Conservation (phyloP, 2,329 filamentous ascomycete genomes). For the Penicillium capsulatum region DNA sequence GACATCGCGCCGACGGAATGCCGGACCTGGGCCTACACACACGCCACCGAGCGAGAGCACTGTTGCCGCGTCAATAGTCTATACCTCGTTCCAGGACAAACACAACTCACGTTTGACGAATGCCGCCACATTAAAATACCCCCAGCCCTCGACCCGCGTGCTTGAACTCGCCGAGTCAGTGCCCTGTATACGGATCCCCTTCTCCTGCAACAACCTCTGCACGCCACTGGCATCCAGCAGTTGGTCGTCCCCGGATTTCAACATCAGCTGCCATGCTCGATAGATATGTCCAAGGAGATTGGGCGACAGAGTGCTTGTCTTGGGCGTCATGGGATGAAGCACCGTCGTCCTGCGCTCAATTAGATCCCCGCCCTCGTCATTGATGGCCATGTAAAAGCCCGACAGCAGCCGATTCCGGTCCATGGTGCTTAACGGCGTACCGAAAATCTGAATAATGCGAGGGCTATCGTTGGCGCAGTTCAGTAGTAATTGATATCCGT, state of each 20-base stretch:
- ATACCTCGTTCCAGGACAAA: neutral
- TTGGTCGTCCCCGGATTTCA: conserved; percentile 12
- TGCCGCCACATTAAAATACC: conserved; percentile 10
- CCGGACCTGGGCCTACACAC: conserved; percentile 23
- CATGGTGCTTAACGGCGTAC: conserved; percentile 1
- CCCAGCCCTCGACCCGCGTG: conserved; percentile 7
- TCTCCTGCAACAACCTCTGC: conserved; percentile 19
- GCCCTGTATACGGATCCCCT: conserved; percentile 13
- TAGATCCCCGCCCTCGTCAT: conserved; percentile 15
- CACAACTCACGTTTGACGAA: conserved; percentile 22
- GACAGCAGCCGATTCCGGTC: conserved; percentile 19
- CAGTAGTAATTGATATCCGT: conserved; percentile 20
- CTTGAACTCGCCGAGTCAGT: conserved; percentile 5
- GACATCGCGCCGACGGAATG: conserved; percentile 19
- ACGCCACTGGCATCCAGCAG: conserved; percentile 26
- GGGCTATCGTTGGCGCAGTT: conserved; percentile 6
- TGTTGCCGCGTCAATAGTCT: conserved; percentile 11
- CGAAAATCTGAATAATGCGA: conserved; percentile 16
- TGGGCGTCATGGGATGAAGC: conserved; percentile 10
- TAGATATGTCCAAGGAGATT: conserved; percentile 11
- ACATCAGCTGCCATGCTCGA: conserved; percentile 17
- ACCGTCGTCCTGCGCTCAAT: conserved; percentile 17
- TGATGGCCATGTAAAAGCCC: conserved; percentile 10
- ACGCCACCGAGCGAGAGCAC: conserved; percentile 15
- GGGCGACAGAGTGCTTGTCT: conserved; percentile 7